Percentiles rank a stretch among this genome's conserved stretches.
Conservation (phyloP, 1,284 basidiomycete species). For the Ustilago trichophora region DNA sequence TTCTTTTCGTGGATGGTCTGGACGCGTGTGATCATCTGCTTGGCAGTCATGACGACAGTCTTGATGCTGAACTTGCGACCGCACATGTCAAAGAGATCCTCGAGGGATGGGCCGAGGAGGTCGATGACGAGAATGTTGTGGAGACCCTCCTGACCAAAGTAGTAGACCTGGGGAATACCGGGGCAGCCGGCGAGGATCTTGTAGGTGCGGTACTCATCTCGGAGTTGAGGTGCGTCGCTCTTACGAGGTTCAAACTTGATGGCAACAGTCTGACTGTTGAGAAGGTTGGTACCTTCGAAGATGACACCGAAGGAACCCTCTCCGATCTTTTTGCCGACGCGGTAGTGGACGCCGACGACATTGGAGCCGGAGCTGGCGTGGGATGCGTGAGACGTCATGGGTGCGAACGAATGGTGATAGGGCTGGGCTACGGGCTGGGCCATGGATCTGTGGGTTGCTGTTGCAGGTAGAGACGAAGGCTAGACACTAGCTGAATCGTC, state of each 20-base stretch:
- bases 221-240: slow-evolving; percentile 92
- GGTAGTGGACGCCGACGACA: slow-evolving; percentile 75
- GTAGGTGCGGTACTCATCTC: slow-evolving; percentile 96
- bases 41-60: slow-evolving; percentile 95
- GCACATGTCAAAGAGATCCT: slow-evolving; percentile 96
- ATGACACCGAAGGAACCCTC: slow-evolving; percentile 87
- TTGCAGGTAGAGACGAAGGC: background rate
- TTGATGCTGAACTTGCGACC: slow-evolving; percentile 92
- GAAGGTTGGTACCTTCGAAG: slow-evolving; percentile 92
- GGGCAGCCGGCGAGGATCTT: slow-evolving; percentile 91
- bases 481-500: background rate
- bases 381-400: slow-evolving; percentile 60
- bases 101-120: slow-evolving; percentile 87
- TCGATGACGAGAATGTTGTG: slow-evolving; percentile 98
- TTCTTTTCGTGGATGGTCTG: slow-evolving; percentile 97
- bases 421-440: slow-evolving; percentile 34
- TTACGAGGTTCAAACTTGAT: slow-evolving; percentile 99
- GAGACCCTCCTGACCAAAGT: slow-evolving; percentile 96
- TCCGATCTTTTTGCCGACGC: slow-evolving; percentile 79
- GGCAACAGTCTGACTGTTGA: slow-evolving; percentile 93
- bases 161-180: slow-evolving; percentile 96
- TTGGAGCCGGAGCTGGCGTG: slow-evolving; percentile 63
- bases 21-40: slow-evolving; percentile 83
- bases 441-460: slow-evolving; percentile 10
- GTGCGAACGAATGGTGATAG: slow-evolving; percentile 38